Conservation (phyloP, 305 asterid genomes). For the Ruellia speciosa region DNA sequence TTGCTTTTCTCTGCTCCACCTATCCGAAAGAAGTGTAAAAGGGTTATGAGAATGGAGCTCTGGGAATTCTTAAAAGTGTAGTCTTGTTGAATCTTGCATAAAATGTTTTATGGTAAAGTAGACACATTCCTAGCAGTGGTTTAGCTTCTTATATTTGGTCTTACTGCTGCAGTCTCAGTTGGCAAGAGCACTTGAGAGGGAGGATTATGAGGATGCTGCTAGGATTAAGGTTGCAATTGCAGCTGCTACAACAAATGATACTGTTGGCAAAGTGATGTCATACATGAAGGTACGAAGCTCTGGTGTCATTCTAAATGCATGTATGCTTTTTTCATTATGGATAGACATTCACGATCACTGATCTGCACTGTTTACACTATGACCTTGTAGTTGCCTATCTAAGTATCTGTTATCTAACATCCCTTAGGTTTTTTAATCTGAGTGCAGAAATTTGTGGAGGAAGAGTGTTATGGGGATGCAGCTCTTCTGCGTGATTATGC, state of each 20-base stretch:
- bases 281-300: slow-evolving; percentile 49
- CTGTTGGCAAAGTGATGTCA: slow-evolving; percentile 82
- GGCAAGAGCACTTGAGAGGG: slow-evolving; percentile 52
- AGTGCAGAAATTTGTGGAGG: slow-evolving; percentile 70
- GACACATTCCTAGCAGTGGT: too few relatives aligned
- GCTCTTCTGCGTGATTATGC: slow-evolving; percentile 77
- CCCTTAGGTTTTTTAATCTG: slow-evolving; percentile 18
- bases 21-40: too few relatives aligned
- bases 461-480: slow-evolving; percentile 80
- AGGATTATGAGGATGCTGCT: slow-evolving; percentile 89
- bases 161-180: slow-evolving; percentile 57
- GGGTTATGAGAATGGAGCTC: too few relatives aligned
- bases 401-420: slow-evolving; percentile 19
- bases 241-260: slow-evolving; percentile 78
- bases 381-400: slow-evolving; percentile 19
- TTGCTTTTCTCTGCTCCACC: too few relatives aligned
- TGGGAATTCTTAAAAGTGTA: too few relatives aligned
- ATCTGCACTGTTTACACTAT: neutral
- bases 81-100: too few relatives aligned
- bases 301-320: slow-evolving; percentile 8
- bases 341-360: slow-evolving; percentile 14
- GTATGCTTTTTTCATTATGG: slow-evolving; percentile 3
- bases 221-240: slow-evolving; percentile 91
- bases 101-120: too few relatives aligned
- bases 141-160: slow-evolving; percentile 17